phyloP scores from a whole-genome alignment of 306 rosid species.

The Cucurbita argyrosperma region DNA sequence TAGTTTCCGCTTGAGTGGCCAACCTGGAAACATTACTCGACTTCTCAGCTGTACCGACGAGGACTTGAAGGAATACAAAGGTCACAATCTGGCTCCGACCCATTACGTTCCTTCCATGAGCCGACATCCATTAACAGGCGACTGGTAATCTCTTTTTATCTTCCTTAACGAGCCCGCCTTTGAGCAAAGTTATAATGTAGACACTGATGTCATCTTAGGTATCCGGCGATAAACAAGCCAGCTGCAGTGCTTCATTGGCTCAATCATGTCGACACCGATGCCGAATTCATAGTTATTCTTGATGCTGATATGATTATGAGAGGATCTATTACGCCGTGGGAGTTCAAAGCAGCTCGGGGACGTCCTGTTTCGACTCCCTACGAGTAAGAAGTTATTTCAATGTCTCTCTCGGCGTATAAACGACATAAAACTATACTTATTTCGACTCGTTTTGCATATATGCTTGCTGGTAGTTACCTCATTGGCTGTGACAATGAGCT shows the following conservation, averaged over 20 bases:
- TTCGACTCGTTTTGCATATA: slow-evolving; percentile 4
- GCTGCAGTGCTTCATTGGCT: slow-evolving; percentile 99
- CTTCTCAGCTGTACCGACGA: slow-evolving; percentile 86
- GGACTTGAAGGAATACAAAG: slow-evolving; percentile 56
- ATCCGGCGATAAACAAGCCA: slow-evolving; percentile 97
- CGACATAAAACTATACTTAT: neutral
- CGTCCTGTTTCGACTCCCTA: slow-evolving; percentile 95
- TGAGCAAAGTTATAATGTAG: neutral
- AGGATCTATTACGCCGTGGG: slow-evolving; percentile 97
- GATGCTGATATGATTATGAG: slow-evolving; percentile 98
- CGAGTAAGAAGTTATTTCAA: slow-evolving; percentile 38
- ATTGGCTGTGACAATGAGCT: slow-evolving; percentile 92
- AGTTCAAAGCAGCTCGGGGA: slow-evolving; percentile 83
- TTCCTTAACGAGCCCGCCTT: neutral
- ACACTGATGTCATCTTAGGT: slow-evolving; percentile 33
- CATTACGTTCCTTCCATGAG: slow-evolving; percentile 96
- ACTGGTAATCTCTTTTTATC: slow-evolving; percentile 49
- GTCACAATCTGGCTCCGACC: slow-evolving; percentile 87
- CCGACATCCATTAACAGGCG: slow-evolving; percentile 87
- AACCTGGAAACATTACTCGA: slow-evolving; percentile 92
- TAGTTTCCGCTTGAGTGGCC: slow-evolving; percentile 75
- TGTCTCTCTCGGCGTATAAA: neutral
- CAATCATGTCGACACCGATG: slow-evolving; percentile 67
- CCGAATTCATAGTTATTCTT: slow-evolving; percentile 90
- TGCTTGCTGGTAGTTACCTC: slow-evolving; percentile 54